Conservation (phyloP, 768 basidiomycete genomes). For the Pleurotus djamor region DNA sequence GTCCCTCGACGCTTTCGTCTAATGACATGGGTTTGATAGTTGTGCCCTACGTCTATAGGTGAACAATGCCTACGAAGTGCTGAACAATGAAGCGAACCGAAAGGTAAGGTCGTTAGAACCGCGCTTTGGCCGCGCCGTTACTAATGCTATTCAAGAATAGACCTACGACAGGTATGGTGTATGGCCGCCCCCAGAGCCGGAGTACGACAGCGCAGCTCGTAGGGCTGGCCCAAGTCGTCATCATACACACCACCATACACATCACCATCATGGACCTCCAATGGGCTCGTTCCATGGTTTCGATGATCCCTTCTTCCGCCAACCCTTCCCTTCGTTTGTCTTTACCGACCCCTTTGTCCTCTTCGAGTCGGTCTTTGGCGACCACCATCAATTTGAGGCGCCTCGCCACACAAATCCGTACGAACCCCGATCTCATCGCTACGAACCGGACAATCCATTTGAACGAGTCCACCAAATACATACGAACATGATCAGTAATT, state of each 20-base stretch:
- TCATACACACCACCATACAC: conserved; percentile 13
- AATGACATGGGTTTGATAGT: neutral
- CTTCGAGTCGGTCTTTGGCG: conserved; percentile 70
- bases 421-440: conserved; percentile 22
- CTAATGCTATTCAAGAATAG: conserved; percentile 25
- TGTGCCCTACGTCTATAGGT: conserved; percentile 38
- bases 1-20: neutral
- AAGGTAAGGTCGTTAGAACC: conserved; percentile 29
- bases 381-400: conserved; percentile 28
- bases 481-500: conserved; percentile 22
- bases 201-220: conserved; percentile 19
- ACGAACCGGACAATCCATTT: conserved; percentile 25
- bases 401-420: conserved; percentile 20
- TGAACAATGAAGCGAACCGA: conserved; percentile 61
- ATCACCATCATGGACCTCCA: conserved; percentile 11
- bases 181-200: conserved; percentile 64
- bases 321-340: conserved; percentile 31
- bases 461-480: conserved; percentile 30
- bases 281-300: conserved; percentile 25
- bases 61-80: conserved; percentile 77
- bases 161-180: conserved; percentile 69
- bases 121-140: neutral
- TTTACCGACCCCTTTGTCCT: conserved; percentile 78
- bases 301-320: conserved; percentile 39
- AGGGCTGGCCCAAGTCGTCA: conserved; percentile 19